Evolutionary conservation across 768 basidiomycete genomes (phyloP), one percentile per base, ranked within the genome.

Genomic region (Rhodotorula babjevae): DNA sequence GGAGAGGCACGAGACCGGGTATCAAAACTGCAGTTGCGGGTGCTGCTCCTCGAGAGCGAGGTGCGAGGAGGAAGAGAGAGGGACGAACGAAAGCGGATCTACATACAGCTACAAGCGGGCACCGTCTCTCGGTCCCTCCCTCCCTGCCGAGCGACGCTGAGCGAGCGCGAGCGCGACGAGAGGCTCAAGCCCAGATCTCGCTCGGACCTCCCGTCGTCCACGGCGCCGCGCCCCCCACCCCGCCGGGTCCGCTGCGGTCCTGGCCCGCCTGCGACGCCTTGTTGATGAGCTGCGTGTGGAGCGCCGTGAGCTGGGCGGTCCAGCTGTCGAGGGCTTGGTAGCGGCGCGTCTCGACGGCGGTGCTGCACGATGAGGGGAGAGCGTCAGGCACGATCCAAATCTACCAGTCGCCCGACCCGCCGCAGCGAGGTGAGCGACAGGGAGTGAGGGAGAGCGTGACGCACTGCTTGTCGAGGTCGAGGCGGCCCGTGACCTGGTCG

Each of bases 401-500:
- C n/a, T n/a, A n/a, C n/a, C 36, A 36, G 36, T 9, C 36, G 36
- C 36, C 9, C 36, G 36, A 36, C 3, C 33, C 33, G 56, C 56
- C 18, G 33, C 31, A 21, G 9, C 33, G 56, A 40, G 21, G 36
- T 36, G 36, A 14, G 33, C 3, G 18, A 23, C 23, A 21, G 16
- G 25, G 42, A 15, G 40, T 19, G 58, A 5, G 63, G 60, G 71
- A 31, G 19, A 66, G 55, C 40, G 60, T 68, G 50, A 79, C 76
- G 60, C 60, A 69, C 64, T 66, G 53, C 58, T 31, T 61, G 50
- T 75, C 74, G 44, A 99, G 84, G 78, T 98, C 92, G 25, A 99
- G 84, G 65, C 92, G 85, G 86, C 93, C 93, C 50, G 90, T 87
- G 52, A 96, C 93, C 82, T 99, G 96, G 82, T 99, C 95, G 79